Evolutionary conservation across 75 land plant species (phyloP).

Genomic region (Selaginella tamariscina): DNA sequence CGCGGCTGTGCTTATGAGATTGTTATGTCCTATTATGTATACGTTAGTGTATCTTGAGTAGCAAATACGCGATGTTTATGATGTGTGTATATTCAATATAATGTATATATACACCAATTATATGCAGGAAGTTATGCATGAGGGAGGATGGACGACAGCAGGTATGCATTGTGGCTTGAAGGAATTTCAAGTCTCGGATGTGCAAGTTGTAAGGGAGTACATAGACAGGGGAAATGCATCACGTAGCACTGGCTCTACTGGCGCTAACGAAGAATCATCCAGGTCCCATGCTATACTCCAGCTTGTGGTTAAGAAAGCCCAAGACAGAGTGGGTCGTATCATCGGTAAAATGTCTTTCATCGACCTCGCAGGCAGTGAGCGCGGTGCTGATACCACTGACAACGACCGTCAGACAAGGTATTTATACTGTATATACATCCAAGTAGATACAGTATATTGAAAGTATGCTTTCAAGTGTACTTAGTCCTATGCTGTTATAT

Average conservation of each 20-base stretch:
- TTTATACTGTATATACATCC: not conserved
- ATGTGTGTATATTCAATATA: too few species aligned
- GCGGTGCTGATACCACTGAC: conserved; percentile 99
- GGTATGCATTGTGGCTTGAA: conserved; percentile 97
- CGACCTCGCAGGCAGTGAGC: conserved; percentile 99
- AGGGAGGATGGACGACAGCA: conserved; percentile 81
- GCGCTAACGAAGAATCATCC: conserved; percentile 99
- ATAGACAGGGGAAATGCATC: conserved; percentile 89
- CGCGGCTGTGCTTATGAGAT: too few species aligned
- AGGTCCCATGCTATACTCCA: conserved; percentile 97
- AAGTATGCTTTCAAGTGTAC: too few species aligned
- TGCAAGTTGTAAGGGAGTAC: conserved; percentile 78
- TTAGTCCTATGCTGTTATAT: too few species aligned
- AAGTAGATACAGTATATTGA: too few species aligned
- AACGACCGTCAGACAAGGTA: conserved; percentile 98
- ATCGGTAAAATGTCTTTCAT: conserved; percentile 94
- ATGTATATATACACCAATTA: too few species aligned
- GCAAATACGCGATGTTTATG: too few species aligned
- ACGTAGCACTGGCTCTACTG: conserved; percentile 96
- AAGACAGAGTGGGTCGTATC: conserved; percentile 44
- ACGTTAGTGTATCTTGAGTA: too few species aligned
- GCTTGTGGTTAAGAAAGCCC: conserved; percentile 69
- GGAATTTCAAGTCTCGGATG: conserved; percentile 92
- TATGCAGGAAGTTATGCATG: conserved; percentile 47
- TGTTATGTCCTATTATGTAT: too few species aligned